Conservation (phyloP, 2,329 filamentous ascomycete species). For the Fusarium sublunatum region DNA sequence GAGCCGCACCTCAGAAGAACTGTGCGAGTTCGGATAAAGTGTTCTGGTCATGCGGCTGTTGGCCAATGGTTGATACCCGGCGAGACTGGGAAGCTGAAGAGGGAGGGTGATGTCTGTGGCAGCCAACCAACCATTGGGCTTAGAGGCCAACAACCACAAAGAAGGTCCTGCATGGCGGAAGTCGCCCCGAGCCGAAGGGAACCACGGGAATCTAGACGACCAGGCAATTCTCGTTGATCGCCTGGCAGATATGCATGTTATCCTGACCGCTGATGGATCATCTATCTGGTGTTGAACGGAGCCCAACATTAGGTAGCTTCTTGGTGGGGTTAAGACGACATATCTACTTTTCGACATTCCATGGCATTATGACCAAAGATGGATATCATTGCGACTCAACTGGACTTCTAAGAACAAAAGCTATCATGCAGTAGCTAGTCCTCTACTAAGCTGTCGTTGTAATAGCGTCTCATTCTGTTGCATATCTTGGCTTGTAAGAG, state of each 20-base stretch:
- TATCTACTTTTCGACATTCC: background rate
- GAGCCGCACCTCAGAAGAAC: background rate
- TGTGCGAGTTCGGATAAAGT: background rate
- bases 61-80: slow-evolving; percentile 19
- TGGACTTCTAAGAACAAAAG: background rate
- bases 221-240: slow-evolving; percentile 7
- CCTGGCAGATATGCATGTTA: slow-evolving; percentile 10
- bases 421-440: background rate
- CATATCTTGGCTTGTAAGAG: slow-evolving; percentile 2
- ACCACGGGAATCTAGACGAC: slow-evolving; percentile 13
- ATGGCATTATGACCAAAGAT: slow-evolving; percentile 5
- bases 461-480: background rate
- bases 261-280: slow-evolving; percentile 1
- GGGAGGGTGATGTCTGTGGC: slow-evolving; percentile 17
- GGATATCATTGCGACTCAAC: slow-evolving; percentile 3
- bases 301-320: background rate
- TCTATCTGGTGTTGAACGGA: slow-evolving; percentile 10
- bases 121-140: background rate
- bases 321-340: slow-evolving; percentile 8
- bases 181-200: slow-evolving; percentile 30
- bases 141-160: slow-evolving; percentile 6
- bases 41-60: background rate
- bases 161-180: slow-evolving; percentile 17
- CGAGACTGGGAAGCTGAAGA: slow-evolving; percentile 17
- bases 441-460: background rate